Conservation (phyloP, 768 basidiomycete species). For the Suillus fuscotomentosus region DNA sequence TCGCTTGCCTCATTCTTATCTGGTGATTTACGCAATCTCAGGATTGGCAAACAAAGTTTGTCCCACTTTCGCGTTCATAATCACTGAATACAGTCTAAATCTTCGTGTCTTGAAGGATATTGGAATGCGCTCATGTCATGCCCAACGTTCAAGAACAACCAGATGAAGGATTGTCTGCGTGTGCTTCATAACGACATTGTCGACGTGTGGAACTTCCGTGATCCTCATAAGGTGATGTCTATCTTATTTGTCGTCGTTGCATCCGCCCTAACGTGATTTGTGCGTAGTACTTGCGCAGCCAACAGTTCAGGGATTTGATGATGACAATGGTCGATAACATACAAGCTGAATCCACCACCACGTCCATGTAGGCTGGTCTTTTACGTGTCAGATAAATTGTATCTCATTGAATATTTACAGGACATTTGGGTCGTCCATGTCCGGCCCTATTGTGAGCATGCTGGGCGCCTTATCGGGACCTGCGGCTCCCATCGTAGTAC, state of each 20-base stretch:
- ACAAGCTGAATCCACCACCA: too few relatives aligned
- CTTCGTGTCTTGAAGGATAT: conserved; percentile 12
- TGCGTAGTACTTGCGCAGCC: too few relatives aligned
- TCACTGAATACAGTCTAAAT: background rate
- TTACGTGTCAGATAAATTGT: background rate
- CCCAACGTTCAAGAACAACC: conserved; percentile 2
- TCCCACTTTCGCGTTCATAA: conserved; percentile 9
- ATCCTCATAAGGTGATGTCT: background rate
- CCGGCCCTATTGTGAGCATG: too few relatives aligned
- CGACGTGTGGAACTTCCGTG: conserved; percentile 16
- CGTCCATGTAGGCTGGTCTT: too few relatives aligned
- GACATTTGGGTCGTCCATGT: background rate
- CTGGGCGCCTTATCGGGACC: too few relatives aligned
- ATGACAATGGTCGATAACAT: too few relatives aligned
- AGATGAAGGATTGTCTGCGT: conserved; percentile 5
- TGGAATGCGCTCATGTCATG: conserved; percentile 15
- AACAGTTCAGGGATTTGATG: too few relatives aligned
- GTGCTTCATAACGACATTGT: conserved; percentile 21
- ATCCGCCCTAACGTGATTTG: too few relatives aligned
- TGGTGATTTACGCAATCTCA: background rate
- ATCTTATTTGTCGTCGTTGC: too few relatives aligned
- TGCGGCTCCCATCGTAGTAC: background rate
- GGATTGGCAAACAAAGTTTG: conserved; percentile 4
- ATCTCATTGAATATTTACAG: background rate
- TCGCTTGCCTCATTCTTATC: too few relatives aligned